Base-by-base conservation (phyloP, 148 eudicot genomes). In the Euryodendron excelsum region DNA sequence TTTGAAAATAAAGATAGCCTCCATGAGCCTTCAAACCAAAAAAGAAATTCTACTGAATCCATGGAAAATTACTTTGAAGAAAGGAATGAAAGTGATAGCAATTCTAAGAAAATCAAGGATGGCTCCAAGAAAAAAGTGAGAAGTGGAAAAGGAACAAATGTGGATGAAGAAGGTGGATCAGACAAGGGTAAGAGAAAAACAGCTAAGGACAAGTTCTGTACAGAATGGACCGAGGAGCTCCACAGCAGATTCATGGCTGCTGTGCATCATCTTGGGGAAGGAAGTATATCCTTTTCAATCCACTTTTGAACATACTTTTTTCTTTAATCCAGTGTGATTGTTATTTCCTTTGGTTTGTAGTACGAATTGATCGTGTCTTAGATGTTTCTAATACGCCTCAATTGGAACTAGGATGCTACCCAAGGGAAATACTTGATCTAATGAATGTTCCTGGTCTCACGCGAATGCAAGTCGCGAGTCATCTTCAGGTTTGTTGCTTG, bases 381-480 rank as follows among this genome's bases (percentile, higher is more conserved):
- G 11, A 25, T 62, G 48, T 76, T 63, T 48, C 13, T 44, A 11
- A 47, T 34, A 31, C 31, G 31, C 20, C 48, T 30, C 17, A 18
- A 3, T 50, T 47, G 25, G 47, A 64, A 48, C 30, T 53, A 77
- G 80, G 47, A 34, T 77, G 80, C 72, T 77, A 77, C 31, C 80
- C 80, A 0, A 77, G 67, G 63, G 63, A 66, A 31, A 77, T 77
- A 47, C 73, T 66, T 1, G 50, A 66, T 17, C 21, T 66, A 27
- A 77, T 77, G 80, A 52, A 77, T 18, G 80, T 66, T 1, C 64
- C 80, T 12, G 50, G 64, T 34, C 64, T 77, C 64, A 77, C 80
- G 6, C 47, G 80, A 34, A 50, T 50, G 73, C 80, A 77, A 77
- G 73, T 77, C 9, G 80, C 80, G 4, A 77, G 73, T 36, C 80